Evolutionary conservation across 768 basidiomycete species (phyloP), one percentile per base, ranked within the genome.

Genomic region (Rhizopogon sp.): DNA sequence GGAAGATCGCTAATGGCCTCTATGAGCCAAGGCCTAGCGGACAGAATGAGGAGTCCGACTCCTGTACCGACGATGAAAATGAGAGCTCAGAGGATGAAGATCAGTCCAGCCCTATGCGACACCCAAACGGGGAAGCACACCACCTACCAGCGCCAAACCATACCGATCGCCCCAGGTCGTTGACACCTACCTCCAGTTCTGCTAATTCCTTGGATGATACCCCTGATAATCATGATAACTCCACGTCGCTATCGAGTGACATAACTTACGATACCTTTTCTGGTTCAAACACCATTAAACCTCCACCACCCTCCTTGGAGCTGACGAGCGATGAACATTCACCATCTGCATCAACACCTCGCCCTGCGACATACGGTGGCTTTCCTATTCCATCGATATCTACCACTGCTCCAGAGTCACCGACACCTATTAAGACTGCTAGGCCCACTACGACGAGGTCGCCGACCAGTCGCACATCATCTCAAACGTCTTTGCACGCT

Each of bases 1-100:
- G 95, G 95, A 94, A 93, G 76, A 85, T 93, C 37, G 84, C 82
- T 54, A 83, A 93, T 64, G 87, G 88, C 16, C 68, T 78, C 54
- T 81, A 84, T 59, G 66, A 72, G 44, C 71, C 71, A 37, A 59
- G 56, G 41, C 44, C 56, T 14, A 63, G 35, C 57, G 52, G 51
- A 56, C 57, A 64, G 45, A 58, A 55, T 1, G 59, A 65, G 11
- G 62, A 62, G 25, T 55, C 59, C 1, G 69, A 72, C 42, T 70
- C 69, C 11, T 70, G 68, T 60, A 64, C 68, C 47, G 71, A 75
- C 40, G 67, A 62, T 41, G 72, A 71, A 8, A 66, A 70, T 3
- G 52, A 55, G 25, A 45, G 59, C 37, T 22, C 9, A 43, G 17
- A 39, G 14, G 47, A 49, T 25, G 33, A 37, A 16, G 35, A 37